Evolutionary conservation across 306 rosid species (phyloP).

Genomic region (Cercis canadensis): DNA sequence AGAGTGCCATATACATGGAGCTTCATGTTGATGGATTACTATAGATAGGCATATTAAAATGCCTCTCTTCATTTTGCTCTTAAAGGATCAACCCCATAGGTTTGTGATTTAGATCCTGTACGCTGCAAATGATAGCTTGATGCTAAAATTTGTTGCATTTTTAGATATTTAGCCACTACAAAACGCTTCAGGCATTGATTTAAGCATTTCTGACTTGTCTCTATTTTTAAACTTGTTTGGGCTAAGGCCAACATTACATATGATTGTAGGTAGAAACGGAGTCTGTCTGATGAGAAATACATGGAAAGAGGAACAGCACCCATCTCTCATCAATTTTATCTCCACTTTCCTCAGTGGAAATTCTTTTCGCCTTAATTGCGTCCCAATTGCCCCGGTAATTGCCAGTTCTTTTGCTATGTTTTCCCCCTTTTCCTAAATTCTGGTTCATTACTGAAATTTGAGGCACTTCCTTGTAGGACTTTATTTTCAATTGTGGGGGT

Average conservation of each 20-base stretch:
- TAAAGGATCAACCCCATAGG: slow-evolving; percentile 5
- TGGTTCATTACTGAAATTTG: slow-evolving; percentile 27
- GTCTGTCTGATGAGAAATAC: slow-evolving; percentile 82
- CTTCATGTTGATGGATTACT: neutral
- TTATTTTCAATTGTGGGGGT: slow-evolving; percentile 93
- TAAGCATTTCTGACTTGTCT: too few relatives aligned
- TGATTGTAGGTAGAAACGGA: slow-evolving; percentile 57
- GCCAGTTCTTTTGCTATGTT: neutral
- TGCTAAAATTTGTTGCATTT: neutral
- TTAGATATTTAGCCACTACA: neutral
- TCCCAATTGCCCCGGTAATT: slow-evolving; percentile 73
- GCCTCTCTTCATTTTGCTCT: slow-evolving; percentile 16
- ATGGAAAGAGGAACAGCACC: slow-evolving; percentile 83
- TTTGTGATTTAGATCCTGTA: slow-evolving; percentile 12
- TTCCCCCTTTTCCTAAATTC: neutral
- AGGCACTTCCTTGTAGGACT: slow-evolving; percentile 61
- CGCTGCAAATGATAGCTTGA: neutral
- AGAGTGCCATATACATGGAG: neutral
- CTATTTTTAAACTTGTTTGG: slow-evolving; percentile 14
- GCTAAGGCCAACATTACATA: slow-evolving; percentile 16
- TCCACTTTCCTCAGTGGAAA: slow-evolving; percentile 70
- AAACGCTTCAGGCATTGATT: slow-evolving; percentile 7
- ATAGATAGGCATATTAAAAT: neutral
- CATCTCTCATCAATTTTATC: slow-evolving; percentile 73
- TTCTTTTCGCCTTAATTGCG: slow-evolving; percentile 75